phyloP scores from a whole-genome alignment of 352 stramenopile genomes.

The Phytophthora fragariaefolia region DNA sequence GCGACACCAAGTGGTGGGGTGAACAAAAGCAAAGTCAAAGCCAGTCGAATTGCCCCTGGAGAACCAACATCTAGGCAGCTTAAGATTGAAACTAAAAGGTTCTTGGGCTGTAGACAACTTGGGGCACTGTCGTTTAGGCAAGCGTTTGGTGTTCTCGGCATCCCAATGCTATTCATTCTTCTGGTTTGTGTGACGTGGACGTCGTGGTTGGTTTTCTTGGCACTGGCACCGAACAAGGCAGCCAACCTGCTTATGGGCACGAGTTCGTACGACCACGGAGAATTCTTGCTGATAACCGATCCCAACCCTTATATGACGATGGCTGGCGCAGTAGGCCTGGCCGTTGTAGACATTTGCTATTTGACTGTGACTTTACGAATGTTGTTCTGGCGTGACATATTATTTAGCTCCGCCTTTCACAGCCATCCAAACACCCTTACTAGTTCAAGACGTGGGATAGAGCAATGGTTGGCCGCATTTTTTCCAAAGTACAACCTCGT shows the following conservation, averaged over 20 bases:
- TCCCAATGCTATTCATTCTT: conserved; percentile 23
- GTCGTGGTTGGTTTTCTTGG: conserved; percentile 25
- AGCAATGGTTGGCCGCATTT: background rate
- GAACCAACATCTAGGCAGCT: conserved; percentile 3
- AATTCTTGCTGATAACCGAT: conserved; percentile 32
- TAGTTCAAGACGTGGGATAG: background rate
- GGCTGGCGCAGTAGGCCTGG: conserved; percentile 7
- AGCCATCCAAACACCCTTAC: background rate
- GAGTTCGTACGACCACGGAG: conserved; percentile 26
- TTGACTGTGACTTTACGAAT: conserved; percentile 27
- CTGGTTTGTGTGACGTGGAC: conserved; percentile 26
- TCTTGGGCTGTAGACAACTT: background rate
- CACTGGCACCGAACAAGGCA: conserved; percentile 19
- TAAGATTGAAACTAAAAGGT: background rate
- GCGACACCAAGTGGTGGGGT: too few species aligned
- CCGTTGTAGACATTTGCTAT: conserved; percentile 20
- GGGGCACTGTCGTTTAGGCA: conserved; percentile 1
- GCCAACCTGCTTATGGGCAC: conserved; percentile 39
- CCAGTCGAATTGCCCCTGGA: background rate
- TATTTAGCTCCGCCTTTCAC: background rate
- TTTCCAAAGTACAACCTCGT: conserved; percentile 2
- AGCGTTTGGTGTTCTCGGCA: conserved; percentile 20
- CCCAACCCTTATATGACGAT: conserved; percentile 4
- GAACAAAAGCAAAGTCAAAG: background rate
- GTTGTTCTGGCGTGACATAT: conserved; percentile 23